These are phyloP conservation scores for Lavandula angustifolia DNA, from an alignment of 257 asterid species.

Conservation along the genomic window DNA sequence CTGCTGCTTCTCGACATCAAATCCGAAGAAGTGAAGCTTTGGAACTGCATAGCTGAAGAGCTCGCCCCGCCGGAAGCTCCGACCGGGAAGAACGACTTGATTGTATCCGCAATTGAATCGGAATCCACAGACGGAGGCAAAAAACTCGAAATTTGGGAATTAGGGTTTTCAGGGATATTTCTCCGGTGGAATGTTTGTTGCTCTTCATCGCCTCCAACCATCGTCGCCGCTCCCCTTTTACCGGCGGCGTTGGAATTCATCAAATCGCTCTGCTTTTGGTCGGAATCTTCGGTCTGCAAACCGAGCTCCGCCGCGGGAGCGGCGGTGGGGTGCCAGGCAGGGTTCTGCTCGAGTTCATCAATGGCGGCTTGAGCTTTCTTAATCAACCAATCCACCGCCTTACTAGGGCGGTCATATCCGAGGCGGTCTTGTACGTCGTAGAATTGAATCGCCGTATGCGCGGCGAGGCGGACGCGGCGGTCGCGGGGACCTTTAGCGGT, in stretches of 20 bases:
- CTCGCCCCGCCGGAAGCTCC: slow-evolving; percentile 52
- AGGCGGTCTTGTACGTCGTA: slow-evolving; percentile 98
- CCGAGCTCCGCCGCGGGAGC: background rate
- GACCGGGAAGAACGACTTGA: slow-evolving; percentile 84
- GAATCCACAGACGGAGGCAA: slow-evolving; percentile 83
- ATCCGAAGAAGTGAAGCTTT: slow-evolving; percentile 48
- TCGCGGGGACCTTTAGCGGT: slow-evolving; percentile 98
- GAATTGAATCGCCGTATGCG: slow-evolving; percentile 95
- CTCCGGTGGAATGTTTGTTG: slow-evolving; percentile 31
- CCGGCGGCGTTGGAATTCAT: slow-evolving; percentile 26
- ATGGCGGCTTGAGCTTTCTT: slow-evolving; percentile 86
- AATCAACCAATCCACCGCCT: slow-evolving; percentile 97
- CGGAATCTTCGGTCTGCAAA: slow-evolving; percentile 22
- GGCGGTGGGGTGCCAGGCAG: slow-evolving; percentile 89
- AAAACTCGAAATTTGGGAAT: slow-evolving; percentile 45
- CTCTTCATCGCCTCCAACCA: slow-evolving; percentile 35
- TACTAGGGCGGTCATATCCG: slow-evolving; percentile 99
- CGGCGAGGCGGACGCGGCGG: slow-evolving; percentile 98
- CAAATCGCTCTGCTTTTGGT: background rate
- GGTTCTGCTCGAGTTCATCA: slow-evolving; percentile 90
- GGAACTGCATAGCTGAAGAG: no score
- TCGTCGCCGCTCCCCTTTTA: slow-evolving; percentile 42
- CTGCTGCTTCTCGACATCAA: slow-evolving; percentile 52
- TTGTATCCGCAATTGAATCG: slow-evolving; percentile 77
- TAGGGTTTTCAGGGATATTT: background rate